Base-by-base conservation (phyloP, 306 rosid species). In the Cicer judaicum region DNA sequence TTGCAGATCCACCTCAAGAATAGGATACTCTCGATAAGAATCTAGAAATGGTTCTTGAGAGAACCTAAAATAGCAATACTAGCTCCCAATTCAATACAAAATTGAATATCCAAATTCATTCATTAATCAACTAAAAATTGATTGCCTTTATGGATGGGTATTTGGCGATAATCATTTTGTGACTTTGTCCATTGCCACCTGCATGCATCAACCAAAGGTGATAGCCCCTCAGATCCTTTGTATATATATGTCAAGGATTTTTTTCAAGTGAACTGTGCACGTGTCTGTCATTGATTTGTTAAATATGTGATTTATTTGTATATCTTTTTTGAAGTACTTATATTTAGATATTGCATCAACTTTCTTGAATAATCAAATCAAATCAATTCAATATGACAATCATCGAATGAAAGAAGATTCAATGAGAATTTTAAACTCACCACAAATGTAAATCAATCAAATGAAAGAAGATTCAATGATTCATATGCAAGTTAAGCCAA, bases 141-240 rank as follows among this genome's bases (percentile, higher is more conserved):
- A 84, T 49, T 1, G 75, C 88, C 19, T 78, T 81, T 0, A 84
- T 84, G 47, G 57, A 81, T 74, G 83, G 79, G 62, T 74, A 78
- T 38, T 74, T 82, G 70, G 82, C 63, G 39, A 80, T 61, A 14
- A 84, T 77, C 72, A 55, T 62, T 15, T 73, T 62, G 38, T 77
- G 82, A 53, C 19, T 39, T 34, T 78, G 78, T 18, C 87, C 84
- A 24, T 1, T 61, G 7, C 80, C 87, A 61, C 87, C 87, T 2
- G 19, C 87, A 0, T 2, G 19, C 87, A 0, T 80, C 82, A 18
- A 84, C 85, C 70, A 80, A 50, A 13, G 73, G 39, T 68, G 82
- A 77, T 21, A 77, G 0, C 2, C 85, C 78, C 39, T 78, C 86
- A 54, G 13, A 82, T 46, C 85, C 83, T 50, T 15, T 38, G 62